Base-by-base conservation (phyloP, 306 rosid genomes). In the Arachis stenosperma region DNA sequence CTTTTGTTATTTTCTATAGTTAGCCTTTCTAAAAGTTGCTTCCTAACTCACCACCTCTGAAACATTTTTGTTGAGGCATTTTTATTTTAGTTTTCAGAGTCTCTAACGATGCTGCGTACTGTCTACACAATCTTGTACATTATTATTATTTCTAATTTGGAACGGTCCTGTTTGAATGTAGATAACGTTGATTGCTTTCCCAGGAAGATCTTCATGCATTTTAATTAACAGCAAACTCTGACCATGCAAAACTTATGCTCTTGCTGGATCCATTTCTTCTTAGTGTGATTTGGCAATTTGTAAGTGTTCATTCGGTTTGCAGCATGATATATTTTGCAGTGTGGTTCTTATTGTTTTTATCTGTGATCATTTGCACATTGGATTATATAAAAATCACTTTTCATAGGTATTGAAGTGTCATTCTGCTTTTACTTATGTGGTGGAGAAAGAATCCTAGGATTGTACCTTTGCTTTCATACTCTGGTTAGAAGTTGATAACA, bases 171-270 rank as follows among this genome's bases (percentile, higher is more conserved):
- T 75, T 65, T 47, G 12, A 17, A 13, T 53, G 57, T 36, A 58
- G 40, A 60, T 14, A 12, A 67, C 44, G 5, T 59, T 12, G 68
- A 46, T 67, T 47, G 74, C 5, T 41, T 57, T 76, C 62, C 54
- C 9, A 12, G 14, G 50, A 9, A 48, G 65, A 65, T 37, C 50
- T 30, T 67, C 44, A 40, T 57, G 42, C 33, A 46, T 33, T 68
- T 67, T 2, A 43, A 8, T 57, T 37, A 10, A 67, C 15, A 41
- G 52, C 11, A 47, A 47, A 59, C 40, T 67, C 41, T 8, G 36
- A 11, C 40, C 41, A 39, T 53, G 10, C 37, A 9, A 37, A 54
- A 54, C 17, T 40, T 17, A 12, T 13, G 67, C 44, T 44, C 10
- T 1, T 75, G 39, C 27, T 46, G 61, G 67, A 36, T 14, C 17